These are phyloP conservation scores for Delonix regia DNA, from an alignment of 306 rosid genomes.

Conservation along the genomic window DNA sequence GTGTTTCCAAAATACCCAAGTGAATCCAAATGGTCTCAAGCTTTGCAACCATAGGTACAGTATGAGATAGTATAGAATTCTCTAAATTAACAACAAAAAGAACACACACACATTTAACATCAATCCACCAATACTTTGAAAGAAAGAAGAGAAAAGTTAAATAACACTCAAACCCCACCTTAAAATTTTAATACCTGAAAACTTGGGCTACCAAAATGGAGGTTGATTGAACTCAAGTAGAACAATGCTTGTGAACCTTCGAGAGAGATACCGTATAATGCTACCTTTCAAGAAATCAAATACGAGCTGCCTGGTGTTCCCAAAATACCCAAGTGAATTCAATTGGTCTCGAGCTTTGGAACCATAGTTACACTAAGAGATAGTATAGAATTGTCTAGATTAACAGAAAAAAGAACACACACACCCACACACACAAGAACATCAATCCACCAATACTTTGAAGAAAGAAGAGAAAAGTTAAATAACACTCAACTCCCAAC, in stretches of 20 bases:
- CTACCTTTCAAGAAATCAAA: too few species aligned
- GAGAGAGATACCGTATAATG: too few species aligned
- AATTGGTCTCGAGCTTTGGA: constrained; percentile 8
- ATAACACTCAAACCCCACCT: background rate
- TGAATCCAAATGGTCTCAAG: constrained; percentile 11
- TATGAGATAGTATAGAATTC: background rate
- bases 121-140: background rate
- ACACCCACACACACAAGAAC: background rate
- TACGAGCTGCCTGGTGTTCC: background rate
- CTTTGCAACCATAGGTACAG: background rate
- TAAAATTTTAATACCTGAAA: background rate
- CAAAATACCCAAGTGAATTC: background rate
- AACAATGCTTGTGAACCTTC: too few species aligned
- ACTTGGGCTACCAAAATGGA: too few species aligned
- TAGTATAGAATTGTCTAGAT: background rate
- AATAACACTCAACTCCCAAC: background rate
- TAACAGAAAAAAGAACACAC: background rate
- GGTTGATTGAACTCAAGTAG: too few species aligned
- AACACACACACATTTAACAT: background rate
- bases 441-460: background rate
- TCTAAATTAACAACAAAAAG: background rate
- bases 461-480: background rate
- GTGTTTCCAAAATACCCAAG: background rate
- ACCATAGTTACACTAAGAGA: background rate
- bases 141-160: background rate